These are phyloP conservation scores for Cicer bijugum DNA, from an alignment of 306 rosid genomes.

Conservation along the genomic window DNA sequence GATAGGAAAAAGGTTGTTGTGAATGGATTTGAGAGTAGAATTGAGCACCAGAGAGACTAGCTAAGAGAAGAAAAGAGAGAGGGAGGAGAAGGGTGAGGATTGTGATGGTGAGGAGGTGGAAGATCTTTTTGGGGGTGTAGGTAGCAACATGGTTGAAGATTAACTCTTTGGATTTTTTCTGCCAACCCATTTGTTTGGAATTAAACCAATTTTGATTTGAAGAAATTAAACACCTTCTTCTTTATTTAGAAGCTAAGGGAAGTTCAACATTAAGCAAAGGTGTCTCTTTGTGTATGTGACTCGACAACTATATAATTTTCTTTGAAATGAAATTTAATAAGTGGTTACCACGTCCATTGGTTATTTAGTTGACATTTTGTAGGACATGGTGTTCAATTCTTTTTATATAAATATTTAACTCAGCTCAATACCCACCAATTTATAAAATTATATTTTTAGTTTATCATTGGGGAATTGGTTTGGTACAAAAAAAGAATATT, in stretches of 20 bases:
- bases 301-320: conserved; percentile 15
- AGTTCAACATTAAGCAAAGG: conserved; percentile 37
- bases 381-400: conserved; percentile 41
- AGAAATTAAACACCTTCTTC: not conserved
- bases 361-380: conserved; percentile 49
- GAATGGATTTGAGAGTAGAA: conserved; percentile 45
- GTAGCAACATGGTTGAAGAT: conserved; percentile 34
- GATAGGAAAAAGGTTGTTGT: conserved; percentile 10
- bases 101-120: conserved; percentile 63
- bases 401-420: not conserved
- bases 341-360: conserved; percentile 71
- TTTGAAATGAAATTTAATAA: conserved; percentile 32
- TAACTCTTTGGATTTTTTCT: conserved; percentile 44
- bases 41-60: conserved; percentile 57
- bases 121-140: conserved; percentile 44
- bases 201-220: conserved; percentile 1
- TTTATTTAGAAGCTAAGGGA: conserved; percentile 46
- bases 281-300: conserved; percentile 44
- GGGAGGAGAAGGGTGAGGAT: conserved; percentile 79
- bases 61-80: conserved; percentile 73
- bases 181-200: conserved; percentile 48
- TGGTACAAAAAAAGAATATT: conserved; percentile 28
- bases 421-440: not conserved
- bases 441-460: not conserved
- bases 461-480: conserved; percentile 32